Percentiles rank a stretch among this genome's conserved stretches.
These are phyloP conservation scores for Castanopsis chinensis DNA, from an alignment of 306 rosid species.

Conservation along the genomic window DNA sequence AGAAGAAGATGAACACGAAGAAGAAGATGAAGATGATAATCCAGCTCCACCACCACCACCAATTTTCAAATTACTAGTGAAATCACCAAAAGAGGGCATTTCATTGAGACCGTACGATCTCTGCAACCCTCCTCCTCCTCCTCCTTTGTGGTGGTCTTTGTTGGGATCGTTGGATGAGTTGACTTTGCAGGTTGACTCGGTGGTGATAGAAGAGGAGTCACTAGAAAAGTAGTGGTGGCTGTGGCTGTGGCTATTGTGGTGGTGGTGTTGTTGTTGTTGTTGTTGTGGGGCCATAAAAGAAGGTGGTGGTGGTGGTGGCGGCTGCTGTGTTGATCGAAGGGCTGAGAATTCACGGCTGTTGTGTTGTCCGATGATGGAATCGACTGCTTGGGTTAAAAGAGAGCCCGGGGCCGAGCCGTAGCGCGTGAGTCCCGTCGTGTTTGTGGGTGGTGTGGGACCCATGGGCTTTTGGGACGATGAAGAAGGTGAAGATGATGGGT, in stretches of 20 bases:
- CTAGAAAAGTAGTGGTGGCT: constrained; percentile 34
- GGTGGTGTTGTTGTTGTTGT: constrained; percentile 2
- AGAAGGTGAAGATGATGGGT: constrained; percentile 46
- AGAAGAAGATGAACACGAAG: too few relatives aligned
- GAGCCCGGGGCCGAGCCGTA: constrained; percentile 78
- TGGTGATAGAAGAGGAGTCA: constrained; percentile 42
- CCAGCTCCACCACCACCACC: background rate
- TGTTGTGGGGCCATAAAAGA: constrained; percentile 10
- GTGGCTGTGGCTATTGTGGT: background rate
- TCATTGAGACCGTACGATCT: constrained; percentile 45
- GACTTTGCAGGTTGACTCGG: constrained; percentile 39
- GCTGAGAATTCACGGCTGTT: constrained; percentile 36
- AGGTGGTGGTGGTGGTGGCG: background rate
- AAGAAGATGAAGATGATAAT: constrained; percentile 26
- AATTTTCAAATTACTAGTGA: constrained; percentile 11
- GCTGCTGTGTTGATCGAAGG: constrained; percentile 14
- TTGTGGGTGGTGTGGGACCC: background rate
- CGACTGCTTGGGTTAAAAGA: constrained; percentile 55
- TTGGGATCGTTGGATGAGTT: constrained; percentile 25
- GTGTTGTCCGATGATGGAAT: constrained; percentile 51
- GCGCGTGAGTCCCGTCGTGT: constrained; percentile 48
- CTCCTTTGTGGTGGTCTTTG: background rate
- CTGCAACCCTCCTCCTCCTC: constrained; percentile 4
- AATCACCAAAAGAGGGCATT: constrained; percentile 26
- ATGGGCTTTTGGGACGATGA: constrained; percentile 39